phyloP scores from a whole-genome alignment of 257 asterid genomes.

The Jacaranda mimosifolia region DNA sequence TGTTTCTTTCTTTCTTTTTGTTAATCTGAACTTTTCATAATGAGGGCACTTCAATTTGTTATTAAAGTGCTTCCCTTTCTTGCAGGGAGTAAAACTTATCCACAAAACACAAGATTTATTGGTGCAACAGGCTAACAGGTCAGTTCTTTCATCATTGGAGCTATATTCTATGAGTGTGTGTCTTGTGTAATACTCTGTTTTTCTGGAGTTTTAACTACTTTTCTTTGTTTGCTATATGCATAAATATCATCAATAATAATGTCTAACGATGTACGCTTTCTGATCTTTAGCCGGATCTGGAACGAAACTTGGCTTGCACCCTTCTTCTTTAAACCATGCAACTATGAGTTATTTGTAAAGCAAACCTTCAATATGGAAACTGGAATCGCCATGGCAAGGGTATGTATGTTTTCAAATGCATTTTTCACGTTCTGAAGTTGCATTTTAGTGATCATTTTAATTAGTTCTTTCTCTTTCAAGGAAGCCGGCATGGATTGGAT shows the following conservation, averaged over 20 bases:
- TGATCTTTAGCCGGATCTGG: constrained; percentile 41
- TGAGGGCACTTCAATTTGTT: no score
- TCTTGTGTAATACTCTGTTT: no score
- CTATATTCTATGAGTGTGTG: no score
- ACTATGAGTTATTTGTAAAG: constrained; percentile 46
- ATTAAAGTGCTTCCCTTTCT: not conserved
- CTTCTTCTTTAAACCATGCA: constrained; percentile 50
- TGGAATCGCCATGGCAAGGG: constrained; percentile 45
- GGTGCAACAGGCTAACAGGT: constrained; percentile 45
- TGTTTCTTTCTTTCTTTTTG: no score
- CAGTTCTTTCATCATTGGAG: not conserved
- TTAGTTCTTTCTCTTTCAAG: constrained; percentile 22
- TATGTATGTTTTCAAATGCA: constrained; percentile 19
- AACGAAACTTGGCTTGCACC: constrained; percentile 43
- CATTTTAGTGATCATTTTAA: not conserved
- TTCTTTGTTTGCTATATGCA: not conserved
- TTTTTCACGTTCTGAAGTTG: not conserved
- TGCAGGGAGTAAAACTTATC: constrained; percentile 42
- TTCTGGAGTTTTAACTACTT: no score
- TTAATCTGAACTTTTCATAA: no score
- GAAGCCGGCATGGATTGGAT: constrained; percentile 71
- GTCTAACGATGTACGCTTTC: not conserved
- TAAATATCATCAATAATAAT: not conserved
- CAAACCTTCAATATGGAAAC: constrained; percentile 50
- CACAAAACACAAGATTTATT: constrained; percentile 38